Percentiles rank a stretch among this genome's conserved stretches.
Conservation (phyloP, 2,329 filamentous ascomycete genomes). For the Alternaria sp. region DNA sequence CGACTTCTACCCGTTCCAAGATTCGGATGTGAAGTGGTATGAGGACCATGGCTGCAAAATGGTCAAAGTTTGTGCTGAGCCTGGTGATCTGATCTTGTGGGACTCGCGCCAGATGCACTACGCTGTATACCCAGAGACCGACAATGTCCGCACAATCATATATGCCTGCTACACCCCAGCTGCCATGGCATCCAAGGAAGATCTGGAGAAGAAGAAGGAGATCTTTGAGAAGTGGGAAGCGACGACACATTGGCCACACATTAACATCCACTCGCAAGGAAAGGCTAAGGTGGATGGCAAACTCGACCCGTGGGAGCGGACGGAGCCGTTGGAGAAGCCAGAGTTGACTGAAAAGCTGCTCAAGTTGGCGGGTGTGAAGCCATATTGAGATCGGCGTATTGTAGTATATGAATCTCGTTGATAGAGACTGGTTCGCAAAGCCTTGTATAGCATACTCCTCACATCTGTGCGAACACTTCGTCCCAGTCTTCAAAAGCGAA, state of each 20-base stretch:
- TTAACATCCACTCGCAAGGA: slow-evolving; percentile 25
- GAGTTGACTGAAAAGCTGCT: slow-evolving; percentile 27
- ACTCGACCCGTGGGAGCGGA: slow-evolving; percentile 21
- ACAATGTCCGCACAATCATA: slow-evolving; percentile 23
- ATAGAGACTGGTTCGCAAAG: not conserved
- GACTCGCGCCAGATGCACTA: slow-evolving; percentile 60
- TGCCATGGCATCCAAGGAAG: slow-evolving; percentile 22
- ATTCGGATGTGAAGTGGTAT: slow-evolving; percentile 56
- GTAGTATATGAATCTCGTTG: not conserved
- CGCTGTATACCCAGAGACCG: slow-evolving; percentile 21
- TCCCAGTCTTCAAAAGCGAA: slow-evolving; percentile 11
- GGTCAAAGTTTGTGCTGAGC: slow-evolving; percentile 53
- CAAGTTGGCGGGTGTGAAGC: slow-evolving; percentile 25
- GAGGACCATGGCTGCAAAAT: slow-evolving; percentile 51
- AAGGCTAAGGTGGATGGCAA: slow-evolving; percentile 21
- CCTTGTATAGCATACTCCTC: slow-evolving; percentile 1
- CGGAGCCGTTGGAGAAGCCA: slow-evolving; percentile 30
- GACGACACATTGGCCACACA: slow-evolving; percentile 33
- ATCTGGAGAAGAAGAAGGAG: slow-evolving; percentile 20
- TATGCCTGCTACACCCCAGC: slow-evolving; percentile 32
- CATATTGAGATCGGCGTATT: slow-evolving; percentile 6
- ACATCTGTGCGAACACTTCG: slow-evolving; percentile 10
- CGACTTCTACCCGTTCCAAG: slow-evolving; percentile 51
- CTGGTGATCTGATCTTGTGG: slow-evolving; percentile 59
- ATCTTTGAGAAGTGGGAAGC: slow-evolving; percentile 21